Base-by-base conservation (phyloP, 345 rosid species). In the Citrus medica region DNA sequence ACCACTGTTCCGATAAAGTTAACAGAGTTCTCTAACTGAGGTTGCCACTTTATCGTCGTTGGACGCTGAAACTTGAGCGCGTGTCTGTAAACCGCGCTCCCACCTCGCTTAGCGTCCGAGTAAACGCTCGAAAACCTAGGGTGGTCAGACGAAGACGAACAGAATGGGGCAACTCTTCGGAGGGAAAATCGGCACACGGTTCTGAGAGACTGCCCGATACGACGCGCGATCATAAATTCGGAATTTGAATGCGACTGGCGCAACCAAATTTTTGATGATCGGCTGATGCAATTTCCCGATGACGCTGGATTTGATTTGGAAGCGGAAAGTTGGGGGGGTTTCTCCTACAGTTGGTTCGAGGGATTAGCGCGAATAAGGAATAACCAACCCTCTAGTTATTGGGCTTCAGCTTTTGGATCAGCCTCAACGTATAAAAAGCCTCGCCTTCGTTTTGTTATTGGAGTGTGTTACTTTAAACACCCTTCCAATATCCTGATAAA, bases 21-120 rank as follows among this genome's bases (percentile, higher is more conserved):
- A 16, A 81, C 86, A 25, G 86, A 83, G 86, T 93, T 95, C 3
- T 46, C 73, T 69, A 83, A 80, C 67, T 55, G 58, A 33, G 73
- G 75, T 8, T 79, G 73, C 80, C 87, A 76, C 69, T 6, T 4
- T 19, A 86, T 75, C 12, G 87, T 80, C 28, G 87, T 68, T 6
- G 99, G 98, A 67, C 88, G 88, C 84, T 90, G 91, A 80, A 75
- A 84, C 67, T 82, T 76, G 81, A 93, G 92, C 24, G 81, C 86
- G 25, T 80, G 89, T 24, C 73, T 84, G 67, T 89, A 89, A 70
- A 82, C 80, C 37, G 83, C 69, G 71, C 92, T 90, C 8, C 86
- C 89, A 30, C 70, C 77, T 79, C 71, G 87, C 2, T 72, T 27
- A 14, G 58, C 91, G 10, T 84, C 86, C 71, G 83, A 64, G 30